A percentile compares a stretch with the other conserved stretches of the same genome.
Conservation (phyloP, 164 flowering plant species). For the Hamamelis virginiana region DNA sequence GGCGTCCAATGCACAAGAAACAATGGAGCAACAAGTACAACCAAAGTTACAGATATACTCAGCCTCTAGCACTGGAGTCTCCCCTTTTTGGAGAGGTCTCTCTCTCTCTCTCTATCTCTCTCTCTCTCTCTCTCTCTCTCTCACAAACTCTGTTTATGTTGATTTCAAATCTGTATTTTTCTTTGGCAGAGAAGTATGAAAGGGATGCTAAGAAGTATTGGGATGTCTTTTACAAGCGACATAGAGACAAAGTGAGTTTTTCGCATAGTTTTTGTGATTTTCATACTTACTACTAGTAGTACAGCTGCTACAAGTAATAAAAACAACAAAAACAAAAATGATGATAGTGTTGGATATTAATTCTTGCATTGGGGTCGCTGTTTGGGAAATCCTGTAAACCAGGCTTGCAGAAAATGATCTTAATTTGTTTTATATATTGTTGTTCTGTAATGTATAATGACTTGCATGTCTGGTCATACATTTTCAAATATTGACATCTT, state of each 20-base stretch:
- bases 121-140: neutral
- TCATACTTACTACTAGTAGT: neutral
- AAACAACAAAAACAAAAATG: neutral
- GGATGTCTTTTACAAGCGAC: conserved; percentile 91
- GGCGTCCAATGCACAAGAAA: neutral
- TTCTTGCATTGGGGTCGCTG: neutral
- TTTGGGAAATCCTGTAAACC: neutral
- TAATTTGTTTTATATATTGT: neutral
- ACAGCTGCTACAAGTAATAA: neutral
- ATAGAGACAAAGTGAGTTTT: conserved; percentile 68
- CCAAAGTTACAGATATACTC: conserved; percentile 60
- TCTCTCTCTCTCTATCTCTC: conserved; percentile 13
- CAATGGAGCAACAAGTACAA: conserved; percentile 10
- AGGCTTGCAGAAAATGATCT: neutral
- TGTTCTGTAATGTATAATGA: neutral
- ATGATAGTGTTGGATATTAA: neutral
- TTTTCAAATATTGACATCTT: neutral
- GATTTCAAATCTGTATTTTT: neutral
- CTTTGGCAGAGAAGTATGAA: conserved; percentile 70
- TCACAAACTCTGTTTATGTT: neutral
- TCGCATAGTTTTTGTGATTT: neutral
- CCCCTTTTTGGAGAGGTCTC: conserved; percentile 78
- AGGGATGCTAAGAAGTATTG: conserved; percentile 91
- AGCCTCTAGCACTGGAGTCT: conserved; percentile 38
- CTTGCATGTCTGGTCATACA: neutral